Percentiles rank a stretch among this genome's conserved stretches.
Evolutionary conservation across 192 early-diverging fungal species (phyloP).

Genomic region (Diversispora eburnea): DNA sequence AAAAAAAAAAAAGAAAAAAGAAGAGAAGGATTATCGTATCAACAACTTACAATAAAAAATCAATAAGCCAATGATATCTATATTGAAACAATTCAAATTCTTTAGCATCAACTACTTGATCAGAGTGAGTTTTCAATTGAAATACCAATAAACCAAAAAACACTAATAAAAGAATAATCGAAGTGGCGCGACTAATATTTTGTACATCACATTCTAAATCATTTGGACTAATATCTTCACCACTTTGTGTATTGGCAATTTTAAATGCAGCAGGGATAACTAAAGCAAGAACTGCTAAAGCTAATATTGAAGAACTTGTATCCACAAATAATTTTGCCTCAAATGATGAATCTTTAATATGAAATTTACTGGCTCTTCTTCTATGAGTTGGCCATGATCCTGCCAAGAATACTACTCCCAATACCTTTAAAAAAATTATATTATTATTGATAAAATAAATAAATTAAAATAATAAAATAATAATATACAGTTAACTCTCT

Average conservation of each 20-base stretch:
- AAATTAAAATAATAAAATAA: not conserved
- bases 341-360: not conserved
- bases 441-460: not conserved
- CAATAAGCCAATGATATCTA: not conserved
- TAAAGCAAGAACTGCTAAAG: conserved; percentile 54
- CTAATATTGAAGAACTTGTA: conserved; percentile 56
- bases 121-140: conserved; percentile 76
- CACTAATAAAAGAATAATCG: conserved; percentile 57
- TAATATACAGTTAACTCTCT: too few species aligned
- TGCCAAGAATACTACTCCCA: conserved; percentile 73
- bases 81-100: not conserved
- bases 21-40: too few species aligned
- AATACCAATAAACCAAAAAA: conserved; percentile 67
- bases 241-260: conserved; percentile 35
- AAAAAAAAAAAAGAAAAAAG: not conserved
- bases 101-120: conserved; percentile 27
- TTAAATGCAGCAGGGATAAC: conserved; percentile 60
- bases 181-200: conserved; percentile 57
- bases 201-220: conserved; percentile 41
- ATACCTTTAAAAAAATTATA: conserved; percentile 28
- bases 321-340: conserved; percentile 40
- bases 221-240: not conserved
- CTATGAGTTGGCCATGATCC: conserved; percentile 58
- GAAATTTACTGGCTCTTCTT: conserved; percentile 34
- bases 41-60: conserved; percentile 15